phyloP scores from a whole-genome alignment of 192 early-diverging fungal species.

The Chytriomyces sp. region DNA sequence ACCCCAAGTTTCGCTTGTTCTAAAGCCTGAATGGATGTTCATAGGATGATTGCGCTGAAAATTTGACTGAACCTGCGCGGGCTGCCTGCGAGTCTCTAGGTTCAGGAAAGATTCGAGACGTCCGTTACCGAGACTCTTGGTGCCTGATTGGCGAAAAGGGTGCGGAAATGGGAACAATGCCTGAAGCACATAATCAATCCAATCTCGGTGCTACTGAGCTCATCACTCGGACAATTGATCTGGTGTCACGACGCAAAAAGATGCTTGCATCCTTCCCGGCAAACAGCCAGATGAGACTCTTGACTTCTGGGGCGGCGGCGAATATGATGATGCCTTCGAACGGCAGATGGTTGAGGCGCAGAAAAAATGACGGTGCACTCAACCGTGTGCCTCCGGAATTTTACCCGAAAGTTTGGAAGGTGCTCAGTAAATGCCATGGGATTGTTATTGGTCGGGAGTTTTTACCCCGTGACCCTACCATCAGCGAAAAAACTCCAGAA shows the following conservation, averaged over 20 bases:
- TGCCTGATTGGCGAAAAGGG: constrained; percentile 82
- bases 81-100: constrained; percentile 69
- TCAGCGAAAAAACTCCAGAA: constrained; percentile 81
- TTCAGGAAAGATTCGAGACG: constrained; percentile 53
- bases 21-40: constrained; percentile 4
- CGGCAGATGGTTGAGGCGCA: constrained; percentile 71
- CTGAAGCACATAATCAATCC: constrained; percentile 59
- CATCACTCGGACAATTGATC: constrained; percentile 56
- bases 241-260: constrained; percentile 53
- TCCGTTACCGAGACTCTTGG: constrained; percentile 81
- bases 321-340: constrained; percentile 53
- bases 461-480: constrained; percentile 75
- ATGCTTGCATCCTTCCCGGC: constrained; percentile 39
- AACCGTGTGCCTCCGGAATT: constrained; percentile 81
- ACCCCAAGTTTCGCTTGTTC: not conserved
- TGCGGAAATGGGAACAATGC: constrained; percentile 53
- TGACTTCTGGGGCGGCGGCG: constrained; percentile 20
- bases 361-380: constrained; percentile 84
- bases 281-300: constrained; percentile 19
- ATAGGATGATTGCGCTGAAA: constrained; percentile 74
- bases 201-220: constrained; percentile 66
- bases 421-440: constrained; percentile 66
- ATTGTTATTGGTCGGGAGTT: constrained; percentile 64
- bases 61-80: constrained; percentile 64
- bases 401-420: constrained; percentile 76